Evolutionary conservation across 164 flowering plant species (phyloP), one percentile per base, ranked within the genome.

Genomic region (Annona cherimola): DNA sequence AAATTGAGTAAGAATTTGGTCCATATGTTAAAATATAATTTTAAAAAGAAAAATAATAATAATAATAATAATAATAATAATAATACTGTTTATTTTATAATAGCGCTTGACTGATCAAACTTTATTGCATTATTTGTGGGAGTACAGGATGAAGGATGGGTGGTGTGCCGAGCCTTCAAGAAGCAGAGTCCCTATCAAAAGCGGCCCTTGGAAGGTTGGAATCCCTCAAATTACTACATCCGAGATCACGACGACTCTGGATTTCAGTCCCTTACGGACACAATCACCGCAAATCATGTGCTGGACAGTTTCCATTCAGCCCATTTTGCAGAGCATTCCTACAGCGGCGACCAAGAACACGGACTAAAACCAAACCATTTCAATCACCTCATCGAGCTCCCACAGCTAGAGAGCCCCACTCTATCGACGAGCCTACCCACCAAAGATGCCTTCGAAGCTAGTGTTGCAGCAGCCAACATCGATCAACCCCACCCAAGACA

Each of bases 101-200:
- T 35, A 39, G 14, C 0, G 5, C 43, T 64, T 41, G 41, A 64
- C 67, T 64, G 16, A 12, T n/a, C 42, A 64, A 12, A 26, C 41
- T 45, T 59, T 11, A 5, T n/a, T 26, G 35, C 35, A 26, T 26
- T 26, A 26, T 26, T 26, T 20, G 41, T 16, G 9, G 42, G 4
- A 44, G 3, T 73, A 78, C 88, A 91, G 97, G 98, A 94, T 74
- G 98, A 91, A 86, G 98, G 95, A 75, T 93, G 98, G 98, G 98
- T 93, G 26, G 97, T 93, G 2, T 93, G 98, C 63, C 76, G 98
- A 2, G 95, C 97, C 75, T 93, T 93, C 84, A 91, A 81, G 79
- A 93, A 93, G 81, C 91, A 88, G 20, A 80, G 65, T 63, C 92
- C 94, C 4, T 85, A 76, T 70, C 90, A 84, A 67, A 82, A 80